Percentiles rank a stretch among this genome's conserved stretches.
These are phyloP conservation scores for Poa pratensis DNA, from an alignment of 176 grass and related monocot species.

Conservation along the genomic window DNA sequence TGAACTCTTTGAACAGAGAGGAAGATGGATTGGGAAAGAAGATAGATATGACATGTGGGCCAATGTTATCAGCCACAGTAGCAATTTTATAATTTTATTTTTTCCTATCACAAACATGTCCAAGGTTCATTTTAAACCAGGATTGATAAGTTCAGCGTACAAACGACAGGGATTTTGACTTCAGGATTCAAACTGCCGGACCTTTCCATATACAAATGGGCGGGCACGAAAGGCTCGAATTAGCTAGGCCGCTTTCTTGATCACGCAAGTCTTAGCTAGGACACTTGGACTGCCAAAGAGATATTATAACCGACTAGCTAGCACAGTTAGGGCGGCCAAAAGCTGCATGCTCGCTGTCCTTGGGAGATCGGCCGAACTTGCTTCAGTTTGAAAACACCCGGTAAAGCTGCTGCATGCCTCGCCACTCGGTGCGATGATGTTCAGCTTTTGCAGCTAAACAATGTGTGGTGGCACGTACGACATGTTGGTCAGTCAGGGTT, in stretches of 20 bases:
- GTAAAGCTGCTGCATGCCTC: slow-evolving; percentile 18
- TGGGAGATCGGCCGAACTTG: slow-evolving; percentile 20
- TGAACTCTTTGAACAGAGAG: no score
- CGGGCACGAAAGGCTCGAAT: not conserved
- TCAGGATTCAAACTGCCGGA: no score
- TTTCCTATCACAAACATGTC: no score
- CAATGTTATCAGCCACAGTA: no score
- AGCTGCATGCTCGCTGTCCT: slow-evolving; percentile 26
- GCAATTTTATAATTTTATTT: no score
- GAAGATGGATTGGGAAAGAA: no score
- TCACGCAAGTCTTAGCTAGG: not conserved
- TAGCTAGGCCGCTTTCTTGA: slow-evolving; percentile 26
- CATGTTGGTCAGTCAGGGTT: not conserved
- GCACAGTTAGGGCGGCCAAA: not conserved
- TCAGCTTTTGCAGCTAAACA: slow-evolving; percentile 30
- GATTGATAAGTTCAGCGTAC: no score
- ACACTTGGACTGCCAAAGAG: slow-evolving; percentile 16
- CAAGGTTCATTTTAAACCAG: no score
- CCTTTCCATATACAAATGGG: no score
- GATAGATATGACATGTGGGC: no score
- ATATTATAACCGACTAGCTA: not conserved
- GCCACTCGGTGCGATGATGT: slow-evolving; percentile 1
- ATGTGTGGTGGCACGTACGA: not conserved
- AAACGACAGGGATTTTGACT: no score
- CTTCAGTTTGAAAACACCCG: slow-evolving; percentile 51